Conservation (phyloP, 2,329 filamentous ascomycete species). For the Coniochaeta hoffmannii region DNA sequence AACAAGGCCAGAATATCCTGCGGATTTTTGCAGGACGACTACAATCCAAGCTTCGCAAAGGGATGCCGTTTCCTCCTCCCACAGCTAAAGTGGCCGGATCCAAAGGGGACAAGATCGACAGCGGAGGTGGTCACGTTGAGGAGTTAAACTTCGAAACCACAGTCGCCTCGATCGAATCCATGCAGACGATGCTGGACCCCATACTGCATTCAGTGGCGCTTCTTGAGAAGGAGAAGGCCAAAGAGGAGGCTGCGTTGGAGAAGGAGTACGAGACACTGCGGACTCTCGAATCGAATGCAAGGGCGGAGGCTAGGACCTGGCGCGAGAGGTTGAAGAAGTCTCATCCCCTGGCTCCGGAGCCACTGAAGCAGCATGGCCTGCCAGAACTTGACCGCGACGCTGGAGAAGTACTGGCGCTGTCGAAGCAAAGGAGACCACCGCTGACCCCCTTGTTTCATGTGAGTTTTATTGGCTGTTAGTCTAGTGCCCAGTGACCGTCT, state of each 20-base stretch:
- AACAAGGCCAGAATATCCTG: slow-evolving; percentile 49
- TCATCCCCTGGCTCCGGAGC: slow-evolving; percentile 40
- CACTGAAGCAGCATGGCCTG: slow-evolving; percentile 3
- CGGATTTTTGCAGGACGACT: slow-evolving; percentile 48
- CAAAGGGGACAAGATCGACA: slow-evolving; percentile 9
- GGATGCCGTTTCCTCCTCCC: slow-evolving; percentile 60
- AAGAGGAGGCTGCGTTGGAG: slow-evolving; percentile 48
- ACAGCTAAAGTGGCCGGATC: slow-evolving; percentile 9
- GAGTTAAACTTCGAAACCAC: slow-evolving; percentile 62
- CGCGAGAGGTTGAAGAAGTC: slow-evolving; percentile 40
- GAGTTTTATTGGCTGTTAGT: slow-evolving; percentile 4
- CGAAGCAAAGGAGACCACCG: neutral
- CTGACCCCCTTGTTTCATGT: slow-evolving; percentile 22
- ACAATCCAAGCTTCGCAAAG: slow-evolving; percentile 47
- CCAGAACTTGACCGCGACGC: neutral
- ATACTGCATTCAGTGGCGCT: slow-evolving; percentile 55
- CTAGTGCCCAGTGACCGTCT: neutral
- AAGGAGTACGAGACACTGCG: slow-evolving; percentile 44
- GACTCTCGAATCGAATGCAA: slow-evolving; percentile 47
- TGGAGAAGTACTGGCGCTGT: neutral
- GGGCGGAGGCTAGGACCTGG: slow-evolving; percentile 43
- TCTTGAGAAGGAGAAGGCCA: slow-evolving; percentile 48
- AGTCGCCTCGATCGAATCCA: slow-evolving; percentile 46
- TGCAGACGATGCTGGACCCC: slow-evolving; percentile 55
- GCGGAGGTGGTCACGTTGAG: slow-evolving; percentile 38